Evolutionary conservation across 1,284 basidiomycete species (phyloP), one percentile per base, ranked within the genome.

Genomic region (Phellopilus nigrolimitatus): DNA sequence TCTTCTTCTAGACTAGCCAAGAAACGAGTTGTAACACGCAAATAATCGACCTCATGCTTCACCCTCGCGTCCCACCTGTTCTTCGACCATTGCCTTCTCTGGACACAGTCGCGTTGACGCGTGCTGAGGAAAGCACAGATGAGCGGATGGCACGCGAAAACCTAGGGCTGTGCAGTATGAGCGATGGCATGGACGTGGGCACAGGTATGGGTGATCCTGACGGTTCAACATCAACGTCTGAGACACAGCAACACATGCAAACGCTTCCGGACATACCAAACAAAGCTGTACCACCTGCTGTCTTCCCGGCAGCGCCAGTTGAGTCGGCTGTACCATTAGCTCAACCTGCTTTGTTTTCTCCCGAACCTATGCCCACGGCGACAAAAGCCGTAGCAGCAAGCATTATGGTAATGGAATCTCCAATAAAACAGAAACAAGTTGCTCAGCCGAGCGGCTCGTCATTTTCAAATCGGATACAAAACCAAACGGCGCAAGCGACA

Each of bases 41-140:
- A 21, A 68, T 74, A 46, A 58, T 85, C 45, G 84, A 89, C 51
- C 69, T 84, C 10, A 68, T 89, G 13, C 64, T 92, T 12, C 84
- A 91, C 54, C 85, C 89, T 31, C 81, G 88, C 8, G 72, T 88
- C 12, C 84, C 89, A 1, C 84, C 88, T 1, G 68, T 89, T 10
- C 71, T 91, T 37, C 77, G 86, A 42, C 76, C 76, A 2, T 68
- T 88, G 51, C 84, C 85, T n/a, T 71, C 76, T 41, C 62, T 84
- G 13, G 84, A 86, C 56, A 65, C 72, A 3, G 60, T 88, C 10
- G 74, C 79, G 8, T 68, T 88, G 19, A 81, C 78, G 56, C 73
- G 71, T 30, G 65, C 69, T 5, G 84, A 88, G 58, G 83, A 85
- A 61, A 71, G 77, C 28, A 66, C 72, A 22, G 84, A 86, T 59